phyloP scores from a whole-genome alignment of 192 early-diverging fungal species.

The Lobosporangium transversale region DNA sequence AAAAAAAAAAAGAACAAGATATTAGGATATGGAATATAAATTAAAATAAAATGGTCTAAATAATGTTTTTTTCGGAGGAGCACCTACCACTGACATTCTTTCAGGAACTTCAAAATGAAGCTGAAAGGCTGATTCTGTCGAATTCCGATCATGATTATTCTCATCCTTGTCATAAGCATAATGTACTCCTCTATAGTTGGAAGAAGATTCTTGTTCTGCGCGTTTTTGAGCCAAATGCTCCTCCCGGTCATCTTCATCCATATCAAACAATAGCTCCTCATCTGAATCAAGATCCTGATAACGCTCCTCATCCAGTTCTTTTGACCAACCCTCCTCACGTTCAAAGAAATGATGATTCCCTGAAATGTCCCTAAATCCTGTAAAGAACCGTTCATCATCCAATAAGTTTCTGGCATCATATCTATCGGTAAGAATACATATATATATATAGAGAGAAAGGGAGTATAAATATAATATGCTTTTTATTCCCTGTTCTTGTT shows the following conservation, averaged over 20 bases:
- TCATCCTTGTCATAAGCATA: conserved; percentile 32
- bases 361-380: conserved; percentile 15
- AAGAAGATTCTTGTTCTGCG: conserved; percentile 6
- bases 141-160: background rate
- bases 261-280: conserved; percentile 61
- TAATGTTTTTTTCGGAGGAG: no score
- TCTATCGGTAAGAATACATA: conserved; percentile 39
- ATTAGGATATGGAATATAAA: no score
- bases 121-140: conserved; percentile 26
- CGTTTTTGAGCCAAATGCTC: conserved; percentile 50
- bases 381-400: conserved; percentile 51
- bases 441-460: background rate
- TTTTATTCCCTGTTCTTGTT: background rate
- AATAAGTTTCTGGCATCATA: conserved; percentile 72
- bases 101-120: conserved; percentile 63
- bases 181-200: conserved; percentile 19
- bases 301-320: conserved; percentile 59
- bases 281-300: conserved; percentile 70
- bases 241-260: conserved; percentile 66
- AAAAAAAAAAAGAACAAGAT: no score
- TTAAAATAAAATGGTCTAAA: no score
- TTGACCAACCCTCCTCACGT: background rate
- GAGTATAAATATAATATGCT: background rate
- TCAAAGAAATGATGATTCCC: conserved; percentile 14
- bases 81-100: conserved; percentile 56